Evolutionary conservation across 257 asterid species (phyloP), one percentile per base, ranked within the genome.

Genomic region (Primulina tabacum): DNA sequence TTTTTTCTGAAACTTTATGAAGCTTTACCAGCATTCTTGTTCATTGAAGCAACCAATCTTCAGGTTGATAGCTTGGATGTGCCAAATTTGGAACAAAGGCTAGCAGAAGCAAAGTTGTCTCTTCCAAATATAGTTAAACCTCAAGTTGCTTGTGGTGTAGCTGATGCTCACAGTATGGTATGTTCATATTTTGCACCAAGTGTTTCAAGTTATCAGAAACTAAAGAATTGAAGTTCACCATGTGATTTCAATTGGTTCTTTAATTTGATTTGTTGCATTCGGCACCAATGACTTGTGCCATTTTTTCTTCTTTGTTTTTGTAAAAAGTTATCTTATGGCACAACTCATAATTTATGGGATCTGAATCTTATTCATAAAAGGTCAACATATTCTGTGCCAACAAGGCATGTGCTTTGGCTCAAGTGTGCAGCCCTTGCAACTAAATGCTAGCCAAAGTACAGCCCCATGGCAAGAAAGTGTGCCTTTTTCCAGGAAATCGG

Each of bases 101-200:
- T 93, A 69, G 89, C 35, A 7, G 90, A 86, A 78, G 97, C 93
- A 47, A 79, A 85, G 76, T 75, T 94, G 76, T 75, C 84, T 32
- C 77, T 85, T 72, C 99, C 99, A 73, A 89, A 81, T 76, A 89
- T 94, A 34, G 95, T 91, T 82, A 94, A 91, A 82, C 97, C 99
- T 72, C 99, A 94, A 84, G 96, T 91, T 86, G 99, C 97, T 34
- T 91, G 99, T 75, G 99, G 99, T 67, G 93, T 91, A 68, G 86
- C 92, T 35, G 92, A 87, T 78, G 96, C 99, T 74, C 99, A 94
- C 79, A 89, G 95, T 85, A 94, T 89, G 99, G 97, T 93, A 91
- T 64, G 79, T 35, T 32, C 55, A 17, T 59, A 56, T 60, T 65
- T 38, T 14, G 37, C 50, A 53, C 59, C 8, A 38, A 50, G 38